These are phyloP conservation scores for Piloderma croceum DNA, from an alignment of 768 basidiomycete genomes.

Conservation along the genomic window DNA sequence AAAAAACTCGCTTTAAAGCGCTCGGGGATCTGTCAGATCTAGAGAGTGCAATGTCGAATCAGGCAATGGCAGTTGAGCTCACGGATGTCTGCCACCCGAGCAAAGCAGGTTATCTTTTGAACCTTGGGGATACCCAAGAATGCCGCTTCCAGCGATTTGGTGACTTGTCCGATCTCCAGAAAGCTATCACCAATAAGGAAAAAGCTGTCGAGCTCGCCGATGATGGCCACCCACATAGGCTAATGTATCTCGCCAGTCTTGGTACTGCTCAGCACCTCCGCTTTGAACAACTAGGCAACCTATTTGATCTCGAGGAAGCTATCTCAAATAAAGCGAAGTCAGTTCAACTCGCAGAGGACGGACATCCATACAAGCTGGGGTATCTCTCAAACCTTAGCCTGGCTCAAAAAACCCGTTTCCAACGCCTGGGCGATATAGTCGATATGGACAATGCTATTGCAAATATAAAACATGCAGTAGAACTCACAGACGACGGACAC, in stretches of 20 bases:
- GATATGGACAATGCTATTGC: conserved; percentile 19
- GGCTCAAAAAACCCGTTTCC: conserved; percentile 16
- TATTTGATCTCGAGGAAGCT: conserved; percentile 5
- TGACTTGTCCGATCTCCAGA: conserved; percentile 20
- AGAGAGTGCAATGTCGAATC: conserved; percentile 14
- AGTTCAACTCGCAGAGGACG: conserved; percentile 8
- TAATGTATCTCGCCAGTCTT: conserved; percentile 11
- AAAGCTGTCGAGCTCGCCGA: conserved; percentile 8
- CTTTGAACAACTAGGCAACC: conserved; percentile 4
- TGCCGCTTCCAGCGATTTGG: conserved; percentile 19
- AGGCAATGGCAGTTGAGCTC: conserved; percentile 9
- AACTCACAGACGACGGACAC: conserved; percentile 14
- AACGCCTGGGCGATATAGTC: conserved; percentile 4
- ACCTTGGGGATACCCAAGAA: conserved; percentile 17
- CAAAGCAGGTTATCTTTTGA: conserved; percentile 10
- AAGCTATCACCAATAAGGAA: conserved; percentile 6
- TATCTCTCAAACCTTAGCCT: conserved; percentile 16
- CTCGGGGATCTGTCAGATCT: conserved; percentile 21
- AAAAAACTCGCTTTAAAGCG: conserved; percentile 18
- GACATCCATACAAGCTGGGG: conserved; percentile 11
- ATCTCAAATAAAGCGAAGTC: too few species aligned
- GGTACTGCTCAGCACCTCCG: conserved; percentile 6
- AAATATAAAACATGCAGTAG: conserved; percentile 15
- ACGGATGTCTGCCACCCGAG: conserved; percentile 12
- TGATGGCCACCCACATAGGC: conserved; percentile 10